These are phyloP conservation scores for Paxillus ammoniavirescens DNA, from an alignment of 768 basidiomycete species.

Conservation along the genomic window DNA sequence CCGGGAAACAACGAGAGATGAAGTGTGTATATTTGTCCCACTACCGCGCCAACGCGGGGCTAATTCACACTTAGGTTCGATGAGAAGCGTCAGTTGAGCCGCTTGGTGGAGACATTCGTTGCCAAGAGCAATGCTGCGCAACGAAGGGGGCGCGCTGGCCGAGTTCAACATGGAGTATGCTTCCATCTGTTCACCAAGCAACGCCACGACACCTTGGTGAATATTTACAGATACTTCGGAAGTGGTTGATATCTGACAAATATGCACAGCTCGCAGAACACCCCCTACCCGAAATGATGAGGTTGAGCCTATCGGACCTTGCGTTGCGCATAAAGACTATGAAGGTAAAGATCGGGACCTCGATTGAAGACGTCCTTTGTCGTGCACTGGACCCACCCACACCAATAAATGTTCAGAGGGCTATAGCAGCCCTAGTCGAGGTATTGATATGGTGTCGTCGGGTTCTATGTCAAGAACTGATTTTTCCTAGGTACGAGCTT, in stretches of 20 bases:
- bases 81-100: conserved; percentile 94
- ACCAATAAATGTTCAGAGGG: conserved; percentile 83
- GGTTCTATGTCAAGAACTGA: background rate
- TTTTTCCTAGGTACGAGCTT: conserved; percentile 66
- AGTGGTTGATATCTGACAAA: background rate
- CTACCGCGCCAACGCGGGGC: background rate
- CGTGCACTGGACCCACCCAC: conserved; percentile 88
- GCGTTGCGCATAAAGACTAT: conserved; percentile 92
- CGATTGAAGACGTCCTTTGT: conserved; percentile 88
- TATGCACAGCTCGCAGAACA: conserved; percentile 73
- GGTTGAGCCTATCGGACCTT: conserved; percentile 88
- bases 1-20: conserved; percentile 94
- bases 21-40: conserved; percentile 40
- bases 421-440: conserved; percentile 89
- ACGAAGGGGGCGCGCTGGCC: conserved; percentile 86
- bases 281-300: conserved; percentile 93
- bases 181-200: conserved; percentile 94
- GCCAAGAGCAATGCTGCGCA: conserved; percentile 91
- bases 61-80: conserved; percentile 62
- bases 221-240: conserved; percentile 3
- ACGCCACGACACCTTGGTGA: conserved; percentile 76
- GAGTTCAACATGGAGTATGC: conserved; percentile 85
- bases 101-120: conserved; percentile 88
- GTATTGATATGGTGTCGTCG: conserved; percentile 34
- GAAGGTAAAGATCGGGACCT: conserved; percentile 78